phyloP scores from a whole-genome alignment of 2,329 filamentous ascomycete genomes.

The Macrophomina pseudophaseolina region DNA sequence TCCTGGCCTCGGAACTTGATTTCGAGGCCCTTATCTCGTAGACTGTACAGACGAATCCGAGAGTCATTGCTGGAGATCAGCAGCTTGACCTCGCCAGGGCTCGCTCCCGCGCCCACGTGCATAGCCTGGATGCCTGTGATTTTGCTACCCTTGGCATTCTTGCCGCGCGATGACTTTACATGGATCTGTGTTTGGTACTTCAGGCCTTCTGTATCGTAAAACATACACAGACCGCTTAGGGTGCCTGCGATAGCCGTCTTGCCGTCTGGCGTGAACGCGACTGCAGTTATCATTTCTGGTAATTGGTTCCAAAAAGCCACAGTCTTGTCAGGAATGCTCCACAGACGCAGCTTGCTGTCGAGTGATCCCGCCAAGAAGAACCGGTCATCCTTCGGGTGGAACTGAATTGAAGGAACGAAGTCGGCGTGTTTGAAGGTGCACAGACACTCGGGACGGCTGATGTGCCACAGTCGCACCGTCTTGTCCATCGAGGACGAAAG shows the following conservation, averaged over 20 bases:
- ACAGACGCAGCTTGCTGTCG: conserved; percentile 84
- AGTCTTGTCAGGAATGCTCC: conserved; percentile 97
- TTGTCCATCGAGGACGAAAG: conserved; percentile 98
- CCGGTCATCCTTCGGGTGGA: conserved; percentile 91
- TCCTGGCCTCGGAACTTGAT: conserved; percentile 91
- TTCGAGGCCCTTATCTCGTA: conserved; percentile 82
- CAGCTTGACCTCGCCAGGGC: conserved; percentile 75
- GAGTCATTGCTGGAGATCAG: conserved; percentile 96
- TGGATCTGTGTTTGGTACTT: conserved; percentile 85
- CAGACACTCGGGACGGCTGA: conserved; percentile 81
- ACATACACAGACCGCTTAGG: conserved; percentile 81
- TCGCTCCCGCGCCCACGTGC: conserved; percentile 48
- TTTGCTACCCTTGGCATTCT: conserved; percentile 95
- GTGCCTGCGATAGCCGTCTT: conserved; percentile 88
- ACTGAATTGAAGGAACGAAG: conserved; percentile 91
- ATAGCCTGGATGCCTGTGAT: conserved; percentile 82
- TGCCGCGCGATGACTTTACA: conserved; percentile 88
- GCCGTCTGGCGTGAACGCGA: conserved; percentile 91
- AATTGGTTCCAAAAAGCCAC: conserved; percentile 81
- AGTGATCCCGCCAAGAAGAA: conserved; percentile 96
- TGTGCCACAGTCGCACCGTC: conserved; percentile 92
- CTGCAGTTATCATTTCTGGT: conserved; percentile 89
- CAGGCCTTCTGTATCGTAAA: conserved; percentile 91
- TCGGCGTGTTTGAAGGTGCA: conserved; percentile 95
- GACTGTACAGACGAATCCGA: conserved; percentile 84